Evolutionary conservation across 2,329 filamentous ascomycete species (phyloP).

Genomic region (Diaporthe sp.): DNA sequence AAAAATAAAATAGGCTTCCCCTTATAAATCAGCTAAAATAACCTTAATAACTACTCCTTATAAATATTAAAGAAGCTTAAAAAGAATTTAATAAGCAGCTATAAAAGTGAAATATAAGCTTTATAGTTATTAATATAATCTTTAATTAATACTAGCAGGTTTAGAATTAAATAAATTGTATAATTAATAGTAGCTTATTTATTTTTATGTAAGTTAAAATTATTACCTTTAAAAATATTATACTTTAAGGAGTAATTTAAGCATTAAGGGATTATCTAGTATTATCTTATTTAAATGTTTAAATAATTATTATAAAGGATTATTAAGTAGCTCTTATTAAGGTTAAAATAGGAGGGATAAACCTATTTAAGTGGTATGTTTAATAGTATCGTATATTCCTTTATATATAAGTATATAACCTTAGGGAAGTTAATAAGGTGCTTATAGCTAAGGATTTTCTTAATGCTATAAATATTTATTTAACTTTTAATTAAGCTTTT

Average conservation of each 20-base stretch:
- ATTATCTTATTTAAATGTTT: background rate
- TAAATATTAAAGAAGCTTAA: background rate
- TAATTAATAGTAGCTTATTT: background rate
- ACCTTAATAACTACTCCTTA: background rate
- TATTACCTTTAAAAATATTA: background rate
- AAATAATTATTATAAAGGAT: background rate
- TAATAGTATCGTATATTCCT: background rate
- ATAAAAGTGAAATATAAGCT: background rate
- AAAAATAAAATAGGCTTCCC: background rate
- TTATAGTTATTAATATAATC: background rate
- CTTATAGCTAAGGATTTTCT: background rate
- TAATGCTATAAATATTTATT: background rate
- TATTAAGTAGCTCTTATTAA: background rate
- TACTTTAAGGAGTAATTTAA: background rate
- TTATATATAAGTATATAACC: background rate
- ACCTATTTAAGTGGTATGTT: background rate
- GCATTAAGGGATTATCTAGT: background rate
- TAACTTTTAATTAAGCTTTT: background rate
- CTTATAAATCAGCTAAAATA: background rate
- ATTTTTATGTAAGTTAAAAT: background rate
- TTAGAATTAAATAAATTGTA: background rate
- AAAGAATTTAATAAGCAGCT: background rate
- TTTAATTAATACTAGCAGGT: background rate
- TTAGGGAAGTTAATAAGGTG: background rate
- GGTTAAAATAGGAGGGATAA: background rate